Base-by-base conservation (phyloP, 83 land plant species). In the Diphasiastrum complanatum region DNA sequence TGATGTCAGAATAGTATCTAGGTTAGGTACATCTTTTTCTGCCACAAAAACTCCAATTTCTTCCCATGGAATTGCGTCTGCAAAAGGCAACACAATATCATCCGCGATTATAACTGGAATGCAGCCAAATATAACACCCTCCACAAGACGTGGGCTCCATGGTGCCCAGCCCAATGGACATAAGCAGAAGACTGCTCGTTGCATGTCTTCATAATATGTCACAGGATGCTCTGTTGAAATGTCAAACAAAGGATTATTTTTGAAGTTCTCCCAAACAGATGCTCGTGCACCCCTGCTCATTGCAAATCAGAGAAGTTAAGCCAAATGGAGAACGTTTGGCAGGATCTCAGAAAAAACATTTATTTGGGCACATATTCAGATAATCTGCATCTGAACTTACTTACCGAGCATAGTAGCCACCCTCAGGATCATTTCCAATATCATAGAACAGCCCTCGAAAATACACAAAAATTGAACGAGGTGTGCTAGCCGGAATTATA, bases 151-250 rank as follows among this genome's bases (percentile, higher is more conserved):
- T n/a, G n/a, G n/a, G n/a, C n/a, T 55, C 59, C 59, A 55, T 16
- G 59, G 59, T 26, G 59, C 59, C 59, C 59, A 55, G 11, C 59
- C 59, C 34, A 55, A 35, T 27, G 59, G 59, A 55, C 59, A 55
- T 27, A 55, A 27, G 35, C 59, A 55, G 34, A 55, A 55, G 11
- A 55, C 31, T 16, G 59, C 59, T 55, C 59, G 30, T 1, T 55
- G 59, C 59, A 55, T n/a, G n/a, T n/a, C n/a, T n/a, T n/a, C n/a
- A n/a, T n/a, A n/a, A n/a, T n/a, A n/a, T n/a, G n/a, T n/a, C 31
- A 55, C 19, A 8, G 59, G 59, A 30, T 55, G 59, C 59, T 55
- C 59, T 0, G 59, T 55, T 10, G 59, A 55, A 6, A 55, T 55
- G 59, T 55, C 59, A 55, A 55, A 55, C 16, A 55, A 35, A 0